Percentiles rank a stretch among this genome's conserved stretches.
phyloP scores from a whole-genome alignment of 371 early-diverging fungal species.

The Chytridium lagenaria region DNA sequence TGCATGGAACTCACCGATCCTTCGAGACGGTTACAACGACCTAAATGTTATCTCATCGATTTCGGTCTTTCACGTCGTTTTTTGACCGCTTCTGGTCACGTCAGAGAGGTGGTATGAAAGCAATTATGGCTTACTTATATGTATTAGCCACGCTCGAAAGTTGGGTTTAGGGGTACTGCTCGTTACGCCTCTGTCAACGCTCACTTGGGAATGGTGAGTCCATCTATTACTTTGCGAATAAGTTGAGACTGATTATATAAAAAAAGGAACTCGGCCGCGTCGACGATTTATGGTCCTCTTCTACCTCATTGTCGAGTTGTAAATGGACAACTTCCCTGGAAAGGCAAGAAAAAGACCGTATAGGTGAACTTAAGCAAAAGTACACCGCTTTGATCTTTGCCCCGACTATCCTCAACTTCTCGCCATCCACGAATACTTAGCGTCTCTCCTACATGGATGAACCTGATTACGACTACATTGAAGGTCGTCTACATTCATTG shows the following conservation, averaged over 20 bases:
- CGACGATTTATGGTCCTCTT: conserved; percentile 78
- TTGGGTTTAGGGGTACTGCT: conserved; percentile 73
- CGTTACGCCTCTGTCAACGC: conserved; percentile 58
- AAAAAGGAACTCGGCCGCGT: conserved; percentile 62
- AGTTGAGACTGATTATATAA: not conserved
- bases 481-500: conserved; percentile 35
- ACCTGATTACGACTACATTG: conserved; percentile 60
- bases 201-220: conserved; percentile 58
- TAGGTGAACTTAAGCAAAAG: conserved; percentile 54
- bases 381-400: conserved; percentile 51
- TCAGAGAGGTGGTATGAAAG: conserved; percentile 1
- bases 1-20: conserved; percentile 44
- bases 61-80: conserved; percentile 58
- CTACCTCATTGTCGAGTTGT: conserved; percentile 71
- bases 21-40: conserved; percentile 6
- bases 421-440: conserved; percentile 56
- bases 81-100: not conserved
- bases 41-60: conserved; percentile 53
- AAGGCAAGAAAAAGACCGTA: conserved; percentile 63
- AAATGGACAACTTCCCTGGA: conserved; percentile 74
- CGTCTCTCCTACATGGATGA: conserved; percentile 53
- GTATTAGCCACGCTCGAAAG: conserved; percentile 51
- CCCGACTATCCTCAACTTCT: conserved; percentile 56
- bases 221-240: not conserved
- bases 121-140: conserved; percentile 3